Base-by-base conservation (phyloP, 257 asterid species). In the Solanum pimpinellifolium region DNA sequence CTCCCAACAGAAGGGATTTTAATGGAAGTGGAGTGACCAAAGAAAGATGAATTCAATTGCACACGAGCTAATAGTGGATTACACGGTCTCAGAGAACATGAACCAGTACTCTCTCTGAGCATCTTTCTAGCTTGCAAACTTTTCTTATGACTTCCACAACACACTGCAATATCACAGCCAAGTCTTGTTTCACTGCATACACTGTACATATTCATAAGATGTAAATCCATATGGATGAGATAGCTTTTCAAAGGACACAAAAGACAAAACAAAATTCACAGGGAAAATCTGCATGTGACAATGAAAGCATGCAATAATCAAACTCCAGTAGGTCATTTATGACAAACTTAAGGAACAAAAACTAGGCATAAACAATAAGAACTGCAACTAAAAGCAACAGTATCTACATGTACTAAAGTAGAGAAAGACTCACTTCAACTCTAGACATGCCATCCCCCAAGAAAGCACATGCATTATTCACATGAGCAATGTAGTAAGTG, bases 401-500 rank as follows among this genome's bases (percentile, higher is more conserved):
- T 42, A 56, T 21, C 13, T 84, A 75, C 39, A 35, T 27, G 66
- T 18, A 35, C 80, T 11, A 83, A 4, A 35, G 47, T 69, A 56
- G 83, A 85, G 86, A 14, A 82, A 75, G 74, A 88, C 95, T 91
- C 90, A 96, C 99, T 91, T 97, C 99, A 91, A 95, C 90, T 92
- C 92, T 93, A 84, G 99, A 97, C 99, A 97, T 97, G 91, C 98
- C 99, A 87, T 97, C 99, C 87, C 99, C 99, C 88, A 97, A 75
- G 91, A 97, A 97, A 35, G 99, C 99, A 82, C 99, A 97, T 84
- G 99, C 99, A 90, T 92, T 90, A 88, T 97, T 97, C 72, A 97
- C 98, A 92, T 97, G 99, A 59, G 99, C 98, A 89, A 97, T 93
- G 93, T 95, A 97, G 92, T 95, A 97, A 29, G 98, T 93, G 91